Conservation (phyloP, 1,284 basidiomycete genomes). For the Amylostereum areolatum region DNA sequence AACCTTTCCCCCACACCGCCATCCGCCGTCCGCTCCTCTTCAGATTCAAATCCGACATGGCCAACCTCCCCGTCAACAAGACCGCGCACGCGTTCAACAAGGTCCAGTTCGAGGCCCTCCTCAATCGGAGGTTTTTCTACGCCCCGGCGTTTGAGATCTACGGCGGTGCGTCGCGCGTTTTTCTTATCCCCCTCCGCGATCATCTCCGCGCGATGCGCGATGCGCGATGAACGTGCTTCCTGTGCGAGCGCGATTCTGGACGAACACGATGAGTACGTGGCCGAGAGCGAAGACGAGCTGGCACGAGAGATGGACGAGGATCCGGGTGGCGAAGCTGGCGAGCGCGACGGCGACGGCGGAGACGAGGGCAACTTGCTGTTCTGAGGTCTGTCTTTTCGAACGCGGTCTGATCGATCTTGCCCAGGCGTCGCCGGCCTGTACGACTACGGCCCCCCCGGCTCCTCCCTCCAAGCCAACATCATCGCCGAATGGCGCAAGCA, state of each 20-base stretch:
- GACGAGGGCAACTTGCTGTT: not conserved
- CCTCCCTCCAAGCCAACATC: slow-evolving; percentile 95
- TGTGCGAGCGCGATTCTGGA: no score
- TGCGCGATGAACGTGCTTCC: no score
- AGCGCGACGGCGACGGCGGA: no score
- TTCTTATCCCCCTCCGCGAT: not conserved
- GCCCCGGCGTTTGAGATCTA: slow-evolving; percentile 99
- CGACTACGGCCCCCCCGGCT: slow-evolving; percentile 95
- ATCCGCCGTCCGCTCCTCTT: no score
- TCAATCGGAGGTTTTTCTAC: slow-evolving; percentile 95
- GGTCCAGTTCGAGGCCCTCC: slow-evolving; percentile 76
- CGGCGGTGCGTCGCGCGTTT: slow-evolving; percentile 57
- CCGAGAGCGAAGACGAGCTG: no score
- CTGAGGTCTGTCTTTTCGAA: not conserved
- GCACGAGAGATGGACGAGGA: no score
- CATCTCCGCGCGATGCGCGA: no score
- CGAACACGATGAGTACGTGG: no score
- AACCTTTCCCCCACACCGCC: no score
- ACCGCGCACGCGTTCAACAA: slow-evolving; percentile 89
- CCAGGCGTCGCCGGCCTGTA: slow-evolving; percentile 92
- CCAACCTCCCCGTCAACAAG: slow-evolving; percentile 51
- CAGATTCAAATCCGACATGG: slow-evolving; percentile 14
- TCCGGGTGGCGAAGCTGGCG: no score
- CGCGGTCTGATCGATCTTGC: slow-evolving; percentile 1
- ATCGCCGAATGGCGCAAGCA: slow-evolving; percentile 96